Base-by-base conservation (phyloP, 495 filamentous ascomycete species). In the Daldinia vernicosa region DNA sequence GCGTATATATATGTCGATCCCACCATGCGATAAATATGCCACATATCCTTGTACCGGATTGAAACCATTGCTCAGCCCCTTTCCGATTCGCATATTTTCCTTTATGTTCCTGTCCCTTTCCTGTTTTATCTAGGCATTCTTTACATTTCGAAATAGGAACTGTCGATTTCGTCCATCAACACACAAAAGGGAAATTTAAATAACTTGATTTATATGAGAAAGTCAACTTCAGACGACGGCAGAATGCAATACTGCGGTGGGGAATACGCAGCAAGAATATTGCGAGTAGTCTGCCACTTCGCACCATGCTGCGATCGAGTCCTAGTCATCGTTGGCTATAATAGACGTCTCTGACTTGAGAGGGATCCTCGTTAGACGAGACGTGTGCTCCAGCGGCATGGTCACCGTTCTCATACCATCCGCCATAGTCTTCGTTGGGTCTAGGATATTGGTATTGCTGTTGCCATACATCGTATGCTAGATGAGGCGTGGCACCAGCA, bases 361-460 rank as follows among this genome's bases (percentile, higher is more conserved):
- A 72, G 2, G 71, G 67, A 63, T 79, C 69, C 43, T 75, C 76
- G 6, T 67, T 57, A 45, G 79, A 72, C n/a, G 77, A 60, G 5
- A 61, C 54, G 30, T 72, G 75, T 12, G 76, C 77, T 8, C 55
- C 69, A 12, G 77, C 30, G 6, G 68, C 58, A 39, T 74, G 75
- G 19, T 76, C 76, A 24, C 66, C 71, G 37, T 81, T 80, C 11
- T 79, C 80, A 52, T 83, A 83, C 81, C 80, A 84, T 6, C 74
- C 80, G 12, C 52, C 70, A 56, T 83, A 83, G 27, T 76, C 66
- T 19, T 81, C 80, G 27, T 24, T 45, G 7, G 76, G 72, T 63
- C 77, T 83, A 26, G 80, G 61, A 60, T 83, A 82, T 27, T 79
- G 74, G 61, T 82, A 84, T 54, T 80, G 71, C 28, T 81, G 82